Percentiles rank a stretch among this genome's conserved stretches.
Conservation (phyloP, 2,329 filamentous ascomycete genomes). For the Cytospora piceae region DNA sequence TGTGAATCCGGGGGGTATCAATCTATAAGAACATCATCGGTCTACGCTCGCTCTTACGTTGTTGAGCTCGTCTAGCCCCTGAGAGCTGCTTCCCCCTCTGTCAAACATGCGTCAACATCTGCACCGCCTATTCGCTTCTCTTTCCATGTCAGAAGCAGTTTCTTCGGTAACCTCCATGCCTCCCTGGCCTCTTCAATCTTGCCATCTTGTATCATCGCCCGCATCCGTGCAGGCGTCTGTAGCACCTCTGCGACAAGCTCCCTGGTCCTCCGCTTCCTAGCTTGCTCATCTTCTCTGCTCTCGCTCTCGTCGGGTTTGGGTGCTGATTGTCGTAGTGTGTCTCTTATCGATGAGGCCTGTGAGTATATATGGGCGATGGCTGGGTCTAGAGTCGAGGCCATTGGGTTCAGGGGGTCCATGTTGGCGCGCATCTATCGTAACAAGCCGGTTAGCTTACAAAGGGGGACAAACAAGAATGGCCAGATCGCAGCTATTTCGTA, state of each 20-base stretch:
- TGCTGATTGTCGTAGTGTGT: slow-evolving; percentile 52
- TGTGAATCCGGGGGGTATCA: slow-evolving; percentile 18
- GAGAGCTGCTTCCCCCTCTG: slow-evolving; percentile 58
- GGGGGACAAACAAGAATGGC: background rate
- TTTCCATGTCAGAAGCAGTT: slow-evolving; percentile 57
- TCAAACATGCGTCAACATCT: slow-evolving; percentile 57
- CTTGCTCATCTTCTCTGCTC: slow-evolving; percentile 41
- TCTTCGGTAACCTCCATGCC: slow-evolving; percentile 59
- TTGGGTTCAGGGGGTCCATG: slow-evolving; percentile 78
- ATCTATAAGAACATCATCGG: slow-evolving; percentile 6
- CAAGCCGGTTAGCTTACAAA: background rate
- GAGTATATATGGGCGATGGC: slow-evolving; percentile 76
- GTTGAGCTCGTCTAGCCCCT: slow-evolving; percentile 31
- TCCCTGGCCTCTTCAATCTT: slow-evolving; percentile 62
- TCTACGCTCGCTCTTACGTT: slow-evolving; percentile 13
- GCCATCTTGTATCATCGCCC: slow-evolving; percentile 61
- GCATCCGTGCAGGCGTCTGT: slow-evolving; percentile 62
- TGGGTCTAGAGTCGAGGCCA: slow-evolving; percentile 72
- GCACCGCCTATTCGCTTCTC: slow-evolving; percentile 57
- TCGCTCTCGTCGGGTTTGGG: slow-evolving; percentile 50
- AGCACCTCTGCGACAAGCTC: slow-evolving; percentile 67
- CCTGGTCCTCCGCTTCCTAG: slow-evolving; percentile 47
- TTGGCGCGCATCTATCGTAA: slow-evolving; percentile 68
- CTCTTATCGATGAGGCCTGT: slow-evolving; percentile 59
- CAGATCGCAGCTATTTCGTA: slow-evolving; percentile 37